Base-by-base conservation (phyloP, 148 eudicot genomes). In the Agrostemma githago region DNA sequence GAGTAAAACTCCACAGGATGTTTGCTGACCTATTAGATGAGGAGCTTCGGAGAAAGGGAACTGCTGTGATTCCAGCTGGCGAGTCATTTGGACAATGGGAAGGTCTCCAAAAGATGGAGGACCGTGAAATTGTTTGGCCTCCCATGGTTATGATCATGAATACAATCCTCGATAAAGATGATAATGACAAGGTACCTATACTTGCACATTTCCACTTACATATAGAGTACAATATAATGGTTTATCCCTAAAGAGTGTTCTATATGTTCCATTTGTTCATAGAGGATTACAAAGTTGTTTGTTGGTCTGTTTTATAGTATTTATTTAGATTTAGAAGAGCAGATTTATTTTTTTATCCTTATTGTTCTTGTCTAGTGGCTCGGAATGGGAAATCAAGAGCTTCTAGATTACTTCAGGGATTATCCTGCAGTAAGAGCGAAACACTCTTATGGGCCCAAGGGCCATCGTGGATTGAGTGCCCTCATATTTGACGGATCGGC, bases 301-400 rank as follows among this genome's bases (percentile, higher is more conserved):
- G 39, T 6, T 0, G 39, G 8, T 11, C 17, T 57, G 15, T 38
- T 70, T 38, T 17, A 26, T 26, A 14, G 14, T 51, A 51, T 51
- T 12, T 10, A 12, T 51, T 41, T 7, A 41, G 16, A 3, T 46
- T 44, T 60, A 11, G 0, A 59, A 48, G 43, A 2, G 40, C 59
- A 34, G 11, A 53, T 62, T 16, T 14, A 7, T 62, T 51, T 61
- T 15, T 67, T 41, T 3, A 9, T 53, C 20, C 51, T 14, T 14
- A 69, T 62, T 60, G 19, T 0, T 74, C 62, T 41, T 70, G 37
- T 74, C 46, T 76, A 91, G 97, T 91, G 97, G 97, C 51, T 76
- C 48, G 97, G 97, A 40, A 92, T 90, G 97, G 96, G 97, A 39
- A 87, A 87, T 53, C 89, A 86, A 17, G 97, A 92, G 83, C 93